A percentile compares a stretch with the other conserved stretches of the same genome.
Evolutionary conservation across 768 basidiomycete genomes (phyloP).

Genomic region (Cyclocybe cylindracea): DNA sequence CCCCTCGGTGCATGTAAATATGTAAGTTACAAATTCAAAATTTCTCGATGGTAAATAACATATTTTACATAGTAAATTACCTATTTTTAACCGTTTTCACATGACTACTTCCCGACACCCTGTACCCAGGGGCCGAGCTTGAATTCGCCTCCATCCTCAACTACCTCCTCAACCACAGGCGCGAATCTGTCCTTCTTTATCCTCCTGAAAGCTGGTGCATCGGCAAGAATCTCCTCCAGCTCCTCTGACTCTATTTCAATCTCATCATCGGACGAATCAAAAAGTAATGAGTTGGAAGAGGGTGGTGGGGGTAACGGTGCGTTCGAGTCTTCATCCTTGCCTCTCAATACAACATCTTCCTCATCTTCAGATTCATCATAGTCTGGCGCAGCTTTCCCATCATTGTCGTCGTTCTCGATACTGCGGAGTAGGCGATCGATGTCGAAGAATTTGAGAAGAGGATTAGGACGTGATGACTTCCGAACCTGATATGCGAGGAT

Average conservation of each 20-base stretch:
- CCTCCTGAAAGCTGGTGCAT: conserved; percentile 8
- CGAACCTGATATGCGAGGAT: conserved; percentile 7
- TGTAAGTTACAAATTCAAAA: conserved; percentile 6
- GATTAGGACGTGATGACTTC: conserved; percentile 17
- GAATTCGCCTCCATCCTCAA: conserved; percentile 12
- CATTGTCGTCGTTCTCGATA: conserved; percentile 18
- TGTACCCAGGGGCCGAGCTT: conserved; percentile 15
- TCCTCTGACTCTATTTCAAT: conserved; percentile 11
- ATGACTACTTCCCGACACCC: not conserved
- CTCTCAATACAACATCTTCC: conserved; percentile 2
- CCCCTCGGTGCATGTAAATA: conserved; percentile 1
- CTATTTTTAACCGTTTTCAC: not conserved
- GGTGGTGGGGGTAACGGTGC: not conserved
- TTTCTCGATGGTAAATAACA: too few relatives aligned
- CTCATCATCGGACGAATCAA: conserved; percentile 9
- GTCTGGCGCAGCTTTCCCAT: conserved; percentile 4
- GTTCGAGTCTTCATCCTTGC: not conserved
- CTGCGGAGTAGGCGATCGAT: conserved; percentile 18
- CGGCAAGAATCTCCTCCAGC: conserved; percentile 14
- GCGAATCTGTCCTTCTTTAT: not conserved
- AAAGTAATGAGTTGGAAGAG: not conserved
- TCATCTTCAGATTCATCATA: conserved; percentile 22
- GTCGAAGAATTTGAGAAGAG: conserved; percentile 22
- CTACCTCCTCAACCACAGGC: not conserved
- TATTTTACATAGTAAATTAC: not conserved